Base-by-base conservation (phyloP, 2,329 filamentous ascomycete species). In the Metarhizium humberi region DNA sequence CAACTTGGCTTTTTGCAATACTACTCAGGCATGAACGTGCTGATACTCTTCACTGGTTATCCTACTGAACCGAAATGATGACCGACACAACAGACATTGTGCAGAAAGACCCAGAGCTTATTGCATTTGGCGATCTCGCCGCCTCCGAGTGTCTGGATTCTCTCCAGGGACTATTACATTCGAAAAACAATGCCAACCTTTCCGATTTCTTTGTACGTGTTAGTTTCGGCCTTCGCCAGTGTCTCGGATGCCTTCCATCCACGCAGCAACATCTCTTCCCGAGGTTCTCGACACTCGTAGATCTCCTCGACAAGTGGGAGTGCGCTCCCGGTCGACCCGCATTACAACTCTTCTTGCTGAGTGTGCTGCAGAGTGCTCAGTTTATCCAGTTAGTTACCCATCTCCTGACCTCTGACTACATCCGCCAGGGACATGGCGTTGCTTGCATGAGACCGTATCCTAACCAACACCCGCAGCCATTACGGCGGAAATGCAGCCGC, bases 351-450 rank as follows among this genome's bases (percentile, higher is more conserved):
- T 64, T 59, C 40, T 61, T 65, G 25, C 47, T 62, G 36, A 59
- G 53, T 4, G 30, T 63, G 18, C 63, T 59, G 11, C 64, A 67
- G 20, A 32, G 64, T 42, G 60, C 59, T 8, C 59, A 62, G 45
- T 66, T 65, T 14, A 60, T 67, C 11, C 57, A 63, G 64, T 66
- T 51, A 53, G 60, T 57, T 40, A 5, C 25, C 25, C 3, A 4
- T 40, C 6, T 42, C 2, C 20, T 11, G 13, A 14, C 40, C 2
- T 2, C 2, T 29, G 1, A 4, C 10, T 43, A 13, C 48, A 20
- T 5, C 25, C 54, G 6, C 55, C 25, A 8, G 1, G 16, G 1
- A 46, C 32, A 25, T n/a, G 34, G 13, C 36, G 32, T 62, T 47
- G 58, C 14, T 13, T 6, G 40, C 13, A 46, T 34, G 32, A 34